phyloP scores from a whole-genome alignment of 2,329 filamentous ascomycete genomes.

The Cytospora paraplurivora region DNA sequence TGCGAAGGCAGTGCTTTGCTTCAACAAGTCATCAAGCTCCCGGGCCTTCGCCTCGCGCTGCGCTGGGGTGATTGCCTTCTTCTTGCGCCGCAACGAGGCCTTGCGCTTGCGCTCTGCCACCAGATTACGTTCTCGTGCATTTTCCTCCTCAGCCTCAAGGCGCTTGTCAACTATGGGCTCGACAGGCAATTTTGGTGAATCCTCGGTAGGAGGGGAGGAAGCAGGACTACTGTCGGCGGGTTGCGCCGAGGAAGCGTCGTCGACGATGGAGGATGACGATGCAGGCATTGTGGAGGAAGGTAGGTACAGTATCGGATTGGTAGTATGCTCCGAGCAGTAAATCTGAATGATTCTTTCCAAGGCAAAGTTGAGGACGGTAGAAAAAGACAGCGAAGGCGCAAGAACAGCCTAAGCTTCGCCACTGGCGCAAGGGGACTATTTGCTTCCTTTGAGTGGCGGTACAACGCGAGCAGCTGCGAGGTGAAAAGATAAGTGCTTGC shows the following conservation, averaged over 20 bases:
- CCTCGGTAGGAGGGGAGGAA: constrained; percentile 41
- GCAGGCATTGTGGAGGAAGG: constrained; percentile 19
- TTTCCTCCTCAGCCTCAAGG: constrained; percentile 47
- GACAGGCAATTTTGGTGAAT: constrained; percentile 32
- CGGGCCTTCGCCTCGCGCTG: constrained; percentile 61
- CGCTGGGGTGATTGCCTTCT: constrained; percentile 50
- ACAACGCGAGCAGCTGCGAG: neutral
- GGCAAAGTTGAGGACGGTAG: neutral
- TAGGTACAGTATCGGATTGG: neutral
- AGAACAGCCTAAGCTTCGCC: constrained; percentile 6
- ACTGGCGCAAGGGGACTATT: neutral
- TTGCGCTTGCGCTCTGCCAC: constrained; percentile 49
- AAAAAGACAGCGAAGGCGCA: neutral
- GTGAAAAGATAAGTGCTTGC: neutral
- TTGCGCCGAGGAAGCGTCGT: constrained; percentile 6
- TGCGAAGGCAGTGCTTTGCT: constrained; percentile 62
- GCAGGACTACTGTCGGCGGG: constrained; percentile 38
- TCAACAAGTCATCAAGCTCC: constrained; percentile 60
- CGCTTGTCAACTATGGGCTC: constrained; percentile 33
- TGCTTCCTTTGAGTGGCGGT: neutral
- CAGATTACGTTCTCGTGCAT: constrained; percentile 50
- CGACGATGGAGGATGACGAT: constrained; percentile 9
- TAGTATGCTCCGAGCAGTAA: neutral
- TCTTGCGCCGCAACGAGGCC: constrained; percentile 48
- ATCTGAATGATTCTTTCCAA: neutral